Percentiles rank a stretch among this genome's conserved stretches.
Conservation (phyloP, 139 green algal genomes). For the Chlamydomonas incerta region DNA sequence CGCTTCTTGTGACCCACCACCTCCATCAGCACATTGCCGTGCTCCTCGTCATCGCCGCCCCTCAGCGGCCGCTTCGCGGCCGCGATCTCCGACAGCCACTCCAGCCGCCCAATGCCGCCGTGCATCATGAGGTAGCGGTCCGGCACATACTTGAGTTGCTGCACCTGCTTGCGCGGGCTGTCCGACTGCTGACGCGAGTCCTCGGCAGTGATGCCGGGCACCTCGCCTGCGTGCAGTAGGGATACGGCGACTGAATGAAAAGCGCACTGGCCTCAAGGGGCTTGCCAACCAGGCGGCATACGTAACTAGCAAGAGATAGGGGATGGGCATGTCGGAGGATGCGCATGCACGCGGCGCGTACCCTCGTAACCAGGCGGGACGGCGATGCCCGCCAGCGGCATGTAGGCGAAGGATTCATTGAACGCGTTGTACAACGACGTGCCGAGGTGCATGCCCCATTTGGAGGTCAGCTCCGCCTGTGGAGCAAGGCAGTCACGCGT, state of each 20-base stretch:
- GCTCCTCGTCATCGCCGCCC: not conserved
- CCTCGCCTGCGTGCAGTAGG: no score
- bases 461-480: conserved; percentile 5
- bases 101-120: conserved; percentile 17
- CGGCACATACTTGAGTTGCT: not conserved
- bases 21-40: not conserved
- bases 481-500: no score
- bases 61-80: not conserved
- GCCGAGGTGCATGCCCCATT: not conserved
- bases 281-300: no score
- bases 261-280: no score
- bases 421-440: not conserved
- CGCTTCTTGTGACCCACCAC: not conserved
- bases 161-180: not conserved
- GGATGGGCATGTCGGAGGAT: no score
- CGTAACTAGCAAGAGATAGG: no score
- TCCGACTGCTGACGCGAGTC: not conserved
- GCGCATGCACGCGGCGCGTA: no score
- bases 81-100: not conserved
- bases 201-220: no score
- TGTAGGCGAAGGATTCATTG: conserved; percentile 16
- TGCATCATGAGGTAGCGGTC: conserved; percentile 24
- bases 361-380: conserved; percentile 2
- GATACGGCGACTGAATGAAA: no score
- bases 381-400: not conserved